A percentile compares a stretch with the other conserved stretches of the same genome.
Conservation (phyloP, 495 filamentous ascomycete genomes). For the Xylaria castorea region DNA sequence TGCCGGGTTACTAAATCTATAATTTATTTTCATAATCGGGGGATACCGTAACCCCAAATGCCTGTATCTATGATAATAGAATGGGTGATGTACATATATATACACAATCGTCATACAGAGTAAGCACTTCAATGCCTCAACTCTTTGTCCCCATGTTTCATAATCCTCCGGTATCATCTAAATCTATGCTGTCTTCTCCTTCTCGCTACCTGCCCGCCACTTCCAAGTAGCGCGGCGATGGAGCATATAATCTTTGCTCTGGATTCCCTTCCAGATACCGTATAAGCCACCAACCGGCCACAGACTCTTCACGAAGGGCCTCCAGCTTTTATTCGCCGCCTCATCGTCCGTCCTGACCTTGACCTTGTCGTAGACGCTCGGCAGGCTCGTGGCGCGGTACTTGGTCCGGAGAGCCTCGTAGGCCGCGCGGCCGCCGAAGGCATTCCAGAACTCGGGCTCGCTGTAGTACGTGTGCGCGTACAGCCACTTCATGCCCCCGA, state of each 20-base stretch:
- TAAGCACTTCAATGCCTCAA: neutral
- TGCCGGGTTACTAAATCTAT: neutral
- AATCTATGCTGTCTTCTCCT: conserved; percentile 29
- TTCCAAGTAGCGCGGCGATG: conserved; percentile 61
- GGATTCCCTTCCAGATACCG: conserved; percentile 62
- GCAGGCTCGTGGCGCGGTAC: conserved; percentile 58
- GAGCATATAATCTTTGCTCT: conserved; percentile 60
- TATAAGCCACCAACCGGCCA: conserved; percentile 62
- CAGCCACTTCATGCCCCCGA: conserved; percentile 71
- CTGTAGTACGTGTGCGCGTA: conserved; percentile 68
- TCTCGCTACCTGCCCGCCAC: conserved; percentile 38
- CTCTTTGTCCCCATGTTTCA: neutral
- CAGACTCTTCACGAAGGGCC: conserved; percentile 47
- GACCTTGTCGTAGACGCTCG: conserved; percentile 65
- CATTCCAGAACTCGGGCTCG: conserved; percentile 61
- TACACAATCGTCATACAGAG: neutral
- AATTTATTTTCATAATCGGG: neutral
- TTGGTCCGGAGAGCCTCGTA: conserved; percentile 61
- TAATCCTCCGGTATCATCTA: neutral
- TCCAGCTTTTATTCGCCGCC: conserved; percentile 31
- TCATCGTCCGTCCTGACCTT: conserved; percentile 42
- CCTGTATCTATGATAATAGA: neutral
- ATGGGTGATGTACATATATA: conserved; percentile 3
- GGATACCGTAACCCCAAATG: neutral
- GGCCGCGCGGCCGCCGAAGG: conserved; percentile 57